Base-by-base conservation (phyloP, 345 rosid species). In the Rubroshorea leprosula region DNA sequence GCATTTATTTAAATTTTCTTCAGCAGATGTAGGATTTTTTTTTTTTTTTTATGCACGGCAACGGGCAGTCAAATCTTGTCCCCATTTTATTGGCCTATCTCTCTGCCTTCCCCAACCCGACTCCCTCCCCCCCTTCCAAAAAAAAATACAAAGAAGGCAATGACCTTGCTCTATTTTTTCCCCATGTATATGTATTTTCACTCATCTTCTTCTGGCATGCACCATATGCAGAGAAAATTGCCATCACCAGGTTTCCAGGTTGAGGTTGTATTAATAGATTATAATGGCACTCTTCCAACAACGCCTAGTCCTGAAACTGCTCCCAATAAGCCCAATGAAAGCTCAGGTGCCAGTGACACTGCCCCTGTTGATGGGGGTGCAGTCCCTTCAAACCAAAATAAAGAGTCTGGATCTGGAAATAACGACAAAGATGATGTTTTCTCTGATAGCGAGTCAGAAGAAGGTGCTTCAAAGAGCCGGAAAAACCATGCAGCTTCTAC, bases 241-340 rank as follows among this genome's bases (percentile, higher is more conserved):
- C 90, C 93, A 18, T 88, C 93, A 1, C 90, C 96, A 5, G 93
- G 92, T 43, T 88, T 88, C 59, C 87, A 85, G 72, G 84, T 85
- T 7, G 96, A 88, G 76, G 84, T 88, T 27, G 93, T 83, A 47
- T 77, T 83, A 45, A 77, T 74, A 45, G 89, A 83, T 71, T 68
- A 60, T 18, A 64, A 66, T 54, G 63, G 76, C 1, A 27, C 78
- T 54, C 44, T 61, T 68, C 75, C 78, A 39, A 24, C 71, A 0
- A 62, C 6, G 25, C 59, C 72, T 22, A 66, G 51, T 57, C 23
- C 75, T 20, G 80, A 74, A 57, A 65, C 73, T 39, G 63, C 70
- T 23, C 49, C 74, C 15, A 61, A 49, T 61, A 70, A 78, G 31
- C 70, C 80, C 2, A 73, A 66, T 43, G 87, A 77, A 68, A 59